phyloP scores from a whole-genome alignment of 2,329 filamentous ascomycete genomes.

The Beauveria rudraprayagi region DNA sequence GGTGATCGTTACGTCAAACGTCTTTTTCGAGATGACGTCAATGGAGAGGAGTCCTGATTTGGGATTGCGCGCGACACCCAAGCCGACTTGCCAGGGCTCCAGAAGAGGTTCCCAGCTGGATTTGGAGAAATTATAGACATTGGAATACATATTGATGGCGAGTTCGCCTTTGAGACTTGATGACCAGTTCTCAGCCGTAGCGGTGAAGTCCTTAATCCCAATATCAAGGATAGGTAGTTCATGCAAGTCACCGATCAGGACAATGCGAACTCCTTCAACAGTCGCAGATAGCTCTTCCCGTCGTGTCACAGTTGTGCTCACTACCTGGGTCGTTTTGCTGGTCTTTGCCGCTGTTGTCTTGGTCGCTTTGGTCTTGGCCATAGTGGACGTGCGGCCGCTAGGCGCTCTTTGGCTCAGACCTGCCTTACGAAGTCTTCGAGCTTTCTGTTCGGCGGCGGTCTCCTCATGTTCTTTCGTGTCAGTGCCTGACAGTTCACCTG shows the following conservation, averaged over 20 bases:
- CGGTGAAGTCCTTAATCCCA: conserved; percentile 82
- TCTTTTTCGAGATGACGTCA: conserved; percentile 81
- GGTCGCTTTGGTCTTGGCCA: conserved; percentile 34
- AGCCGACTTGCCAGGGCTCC: conserved; percentile 92
- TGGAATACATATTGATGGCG: conserved; percentile 87
- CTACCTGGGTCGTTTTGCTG: conserved; percentile 13
- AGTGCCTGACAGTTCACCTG: conserved; percentile 73
- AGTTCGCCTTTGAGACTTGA: conserved; percentile 78
- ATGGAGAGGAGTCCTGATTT: conserved; percentile 70
- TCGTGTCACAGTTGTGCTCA: conserved; percentile 19
- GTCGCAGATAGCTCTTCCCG: conserved; percentile 77
- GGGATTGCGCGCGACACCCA: conserved; percentile 75
- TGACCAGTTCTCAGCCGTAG: conserved; percentile 86
- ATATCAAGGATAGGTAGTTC: conserved; percentile 92
- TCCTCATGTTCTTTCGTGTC: conserved; percentile 38
- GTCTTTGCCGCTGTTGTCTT: conserved; percentile 28
- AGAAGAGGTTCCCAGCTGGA: conserved; percentile 96
- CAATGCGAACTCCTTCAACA: conserved; percentile 81
- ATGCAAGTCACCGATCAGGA: conserved; percentile 91
- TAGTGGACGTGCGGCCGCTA: conserved; percentile 49
- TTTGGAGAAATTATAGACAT: conserved; percentile 98
- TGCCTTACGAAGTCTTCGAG: conserved; percentile 41
- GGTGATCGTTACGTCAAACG: conserved; percentile 84
- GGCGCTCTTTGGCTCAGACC: conserved; percentile 48
- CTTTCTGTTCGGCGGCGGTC: conserved; percentile 43